These are phyloP conservation scores for Epithemia pelagica DNA, from an alignment of 108 stramenopile species.

Conservation along the genomic window DNA sequence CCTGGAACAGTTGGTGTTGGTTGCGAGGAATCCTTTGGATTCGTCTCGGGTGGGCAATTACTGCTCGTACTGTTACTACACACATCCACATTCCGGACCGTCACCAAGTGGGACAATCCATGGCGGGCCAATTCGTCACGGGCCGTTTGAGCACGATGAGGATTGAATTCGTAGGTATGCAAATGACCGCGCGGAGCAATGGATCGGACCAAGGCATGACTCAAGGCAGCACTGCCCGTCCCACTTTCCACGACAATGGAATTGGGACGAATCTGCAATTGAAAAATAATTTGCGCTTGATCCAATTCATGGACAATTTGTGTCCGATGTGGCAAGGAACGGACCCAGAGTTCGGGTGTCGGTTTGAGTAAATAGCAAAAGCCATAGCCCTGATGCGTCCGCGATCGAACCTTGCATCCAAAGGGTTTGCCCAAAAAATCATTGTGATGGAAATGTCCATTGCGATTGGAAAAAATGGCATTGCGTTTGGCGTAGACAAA, in stretches of 20 bases:
- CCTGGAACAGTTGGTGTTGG: background rate
- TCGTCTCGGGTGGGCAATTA: background rate
- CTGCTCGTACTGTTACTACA: constrained; percentile 45
- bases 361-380: constrained; percentile 76
- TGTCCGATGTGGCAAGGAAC: constrained; percentile 80
- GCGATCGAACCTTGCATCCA: constrained; percentile 75
- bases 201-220: constrained; percentile 69
- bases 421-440: constrained; percentile 84
- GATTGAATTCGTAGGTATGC: constrained; percentile 92
- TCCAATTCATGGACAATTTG: constrained; percentile 92
- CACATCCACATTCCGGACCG: constrained; percentile 73
- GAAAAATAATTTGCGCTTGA: constrained; percentile 69
- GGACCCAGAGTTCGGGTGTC: constrained; percentile 89
- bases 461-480: constrained; percentile 70
- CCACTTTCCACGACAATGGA: constrained; percentile 85
- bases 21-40: background rate
- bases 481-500: constrained; percentile 76
- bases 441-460: constrained; percentile 84
- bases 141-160: constrained; percentile 74
- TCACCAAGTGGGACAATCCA: constrained; percentile 67
- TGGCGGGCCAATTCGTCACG: constrained; percentile 73
- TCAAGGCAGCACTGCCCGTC: constrained; percentile 88
- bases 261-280: constrained; percentile 82
- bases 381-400: constrained; percentile 69
- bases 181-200: constrained; percentile 85